phyloP scores from a whole-genome alignment of 2,329 filamentous ascomycete genomes.

The Laburnicola sp. region DNA sequence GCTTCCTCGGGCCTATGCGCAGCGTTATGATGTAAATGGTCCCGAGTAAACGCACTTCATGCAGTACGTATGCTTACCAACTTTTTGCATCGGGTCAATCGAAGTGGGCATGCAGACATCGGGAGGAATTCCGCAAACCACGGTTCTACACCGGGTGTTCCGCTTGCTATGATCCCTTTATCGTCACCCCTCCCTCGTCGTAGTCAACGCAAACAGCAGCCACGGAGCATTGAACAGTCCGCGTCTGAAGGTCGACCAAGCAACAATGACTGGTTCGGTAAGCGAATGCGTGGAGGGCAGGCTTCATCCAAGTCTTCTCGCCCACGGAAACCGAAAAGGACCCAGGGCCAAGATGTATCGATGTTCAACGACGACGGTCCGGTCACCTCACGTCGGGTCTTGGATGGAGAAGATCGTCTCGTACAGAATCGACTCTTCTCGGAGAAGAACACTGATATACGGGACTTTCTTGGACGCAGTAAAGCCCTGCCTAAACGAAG shows the following conservation, averaged over 20 bases:
- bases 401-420: constrained; percentile 3
- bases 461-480: constrained; percentile 24
- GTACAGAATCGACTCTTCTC: constrained; percentile 1
- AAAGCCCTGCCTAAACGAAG: background rate
- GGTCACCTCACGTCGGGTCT: background rate
- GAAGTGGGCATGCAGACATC: background rate
- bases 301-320: background rate
- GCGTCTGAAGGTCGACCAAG: constrained; percentile 22
- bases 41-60: background rate
- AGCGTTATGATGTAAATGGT: background rate
- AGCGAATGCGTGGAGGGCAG: constrained; percentile 15
- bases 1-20: background rate
- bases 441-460: constrained; percentile 30
- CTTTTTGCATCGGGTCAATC: background rate
- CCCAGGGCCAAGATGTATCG: background rate
- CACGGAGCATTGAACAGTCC: constrained; percentile 33
- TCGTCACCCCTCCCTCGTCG: constrained; percentile 3
- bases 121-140: background rate
- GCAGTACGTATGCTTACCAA: background rate
- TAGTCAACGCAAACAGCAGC: constrained; percentile 5
- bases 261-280: constrained; percentile 28
- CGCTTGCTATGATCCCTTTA: background rate
- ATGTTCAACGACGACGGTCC: background rate
- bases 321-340: constrained; percentile 11
- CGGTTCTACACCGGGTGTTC: background rate